These are phyloP conservation scores for Phylloporus rhodoxanthus DNA, from an alignment of 768 basidiomycete genomes.

Conservation along the genomic window DNA sequence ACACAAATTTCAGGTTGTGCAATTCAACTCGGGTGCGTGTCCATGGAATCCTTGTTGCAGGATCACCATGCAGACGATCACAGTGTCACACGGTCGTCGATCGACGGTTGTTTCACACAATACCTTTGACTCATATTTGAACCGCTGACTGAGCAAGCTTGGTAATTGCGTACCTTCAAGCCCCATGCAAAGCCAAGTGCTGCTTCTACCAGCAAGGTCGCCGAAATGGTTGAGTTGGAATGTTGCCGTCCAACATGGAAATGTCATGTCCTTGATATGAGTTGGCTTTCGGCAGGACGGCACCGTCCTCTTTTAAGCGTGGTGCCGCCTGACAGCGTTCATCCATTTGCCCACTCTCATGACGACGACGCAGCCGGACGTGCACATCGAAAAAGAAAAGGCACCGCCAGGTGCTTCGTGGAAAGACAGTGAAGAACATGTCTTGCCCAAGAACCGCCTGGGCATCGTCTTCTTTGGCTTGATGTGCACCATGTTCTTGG, in stretches of 20 bases:
- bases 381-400: constrained; percentile 24
- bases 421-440: constrained; percentile 49
- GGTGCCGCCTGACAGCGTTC: background rate
- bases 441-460: constrained; percentile 37
- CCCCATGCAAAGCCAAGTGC: background rate
- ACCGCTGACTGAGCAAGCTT: background rate
- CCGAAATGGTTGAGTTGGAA: background rate
- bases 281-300: background rate
- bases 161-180: background rate
- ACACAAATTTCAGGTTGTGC: background rate
- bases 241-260: background rate
- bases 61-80: background rate
- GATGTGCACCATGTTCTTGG: constrained; percentile 30
- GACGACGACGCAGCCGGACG: constrained; percentile 1
- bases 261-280: too few species aligned
- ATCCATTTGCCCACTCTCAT: constrained; percentile 1
- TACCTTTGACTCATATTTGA: background rate
- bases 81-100: background rate
- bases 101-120: background rate
- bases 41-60: background rate
- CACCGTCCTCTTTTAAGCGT: background rate
- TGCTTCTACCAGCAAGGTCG: background rate
- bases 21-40: background rate
- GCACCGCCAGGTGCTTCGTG: constrained; percentile 45
- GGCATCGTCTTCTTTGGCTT: constrained; percentile 25